Evolutionary conservation across 208 protist species (phyloP), one percentile per base, ranked within the genome.

Genomic region (Leishmania mexicana): DNA sequence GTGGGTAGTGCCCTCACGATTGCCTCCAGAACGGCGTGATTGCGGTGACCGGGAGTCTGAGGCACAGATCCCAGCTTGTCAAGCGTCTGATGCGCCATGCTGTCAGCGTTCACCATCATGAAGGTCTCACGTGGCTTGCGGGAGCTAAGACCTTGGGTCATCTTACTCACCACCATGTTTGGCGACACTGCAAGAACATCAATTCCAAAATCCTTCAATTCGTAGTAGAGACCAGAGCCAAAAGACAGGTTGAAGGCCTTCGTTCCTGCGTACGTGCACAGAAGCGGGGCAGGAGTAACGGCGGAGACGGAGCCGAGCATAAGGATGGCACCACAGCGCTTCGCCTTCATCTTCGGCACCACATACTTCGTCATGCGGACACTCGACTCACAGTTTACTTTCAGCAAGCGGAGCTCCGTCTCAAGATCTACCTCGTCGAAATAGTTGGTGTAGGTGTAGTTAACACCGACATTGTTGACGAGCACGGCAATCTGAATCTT

Each of bases 381-480:
- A n/a, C 79, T 87, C 1, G 94, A 58, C 81, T 94, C 92, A 73
- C 95, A 92, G 90, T 98, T 98, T 28, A 99, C 89, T 80, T 97
- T 94, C 38, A 99, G 77, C 8, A 99, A 78, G 35, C 81, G 76
- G 24, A 96, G 79, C 58, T 97, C 92, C 1, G 85, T 88, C 65
- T 91, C 79, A 35, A 92, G 67, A 67, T 89, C 84, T 31, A 95
- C 84, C 73, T 98, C 92, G 42, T 97, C 86, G 76, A 98, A 97
- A 85, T 96, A 98, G 87, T 97, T 96, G 42, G 97, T 92, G 83
- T 96, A 97, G 40, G 83, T 85, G 86, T 99, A 99, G 87, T 96
- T 98, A 21, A 98, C 87, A 54, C 97, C 97, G 6, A 99, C 97
- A 81, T 99, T 99, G 83, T 99, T 99, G 19, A 99, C 91, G 47